Percentiles rank a stretch among this genome's conserved stretches.
phyloP scores from a whole-genome alignment of 495 filamentous ascomycete genomes.

The Daldinia childiae region DNA sequence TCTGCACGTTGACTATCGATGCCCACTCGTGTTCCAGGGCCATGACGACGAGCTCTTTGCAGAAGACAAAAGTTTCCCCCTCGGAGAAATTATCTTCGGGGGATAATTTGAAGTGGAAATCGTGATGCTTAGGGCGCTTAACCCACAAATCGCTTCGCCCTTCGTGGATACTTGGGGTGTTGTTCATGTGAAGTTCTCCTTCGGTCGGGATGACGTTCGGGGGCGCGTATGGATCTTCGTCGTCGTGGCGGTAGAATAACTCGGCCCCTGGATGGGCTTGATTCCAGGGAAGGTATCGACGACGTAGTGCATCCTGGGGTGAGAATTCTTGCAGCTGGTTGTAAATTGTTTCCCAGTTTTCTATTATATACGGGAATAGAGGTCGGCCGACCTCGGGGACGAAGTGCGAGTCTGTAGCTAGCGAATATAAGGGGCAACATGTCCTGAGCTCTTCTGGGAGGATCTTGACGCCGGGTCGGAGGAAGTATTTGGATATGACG shows the following conservation, averaged over 20 bases:
- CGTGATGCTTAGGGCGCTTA: background rate
- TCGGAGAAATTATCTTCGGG: no score
- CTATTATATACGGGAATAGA: background rate
- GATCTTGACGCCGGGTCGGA: constrained; percentile 28
- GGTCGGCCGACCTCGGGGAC: background rate
- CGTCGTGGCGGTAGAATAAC: background rate
- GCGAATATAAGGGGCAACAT: constrained; percentile 8
- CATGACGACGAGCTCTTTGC: background rate
- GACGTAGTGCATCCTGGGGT: background rate
- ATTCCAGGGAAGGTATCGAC: background rate
- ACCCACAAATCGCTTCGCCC: background rate
- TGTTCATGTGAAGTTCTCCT: background rate
- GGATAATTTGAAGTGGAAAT: background rate
- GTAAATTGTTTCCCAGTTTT: background rate
- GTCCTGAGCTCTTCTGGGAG: background rate
- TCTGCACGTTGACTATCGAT: background rate
- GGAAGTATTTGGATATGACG: constrained; percentile 12
- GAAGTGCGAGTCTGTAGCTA: background rate
- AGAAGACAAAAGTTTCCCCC: background rate
- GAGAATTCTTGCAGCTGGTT: background rate
- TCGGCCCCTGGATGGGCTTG: background rate
- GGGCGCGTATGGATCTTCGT: background rate
- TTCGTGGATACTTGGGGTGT: background rate
- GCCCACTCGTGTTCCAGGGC: background rate
- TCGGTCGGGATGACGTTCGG: background rate